phyloP scores from a whole-genome alignment of 768 basidiomycete species.

The Suillus ampliporus region DNA sequence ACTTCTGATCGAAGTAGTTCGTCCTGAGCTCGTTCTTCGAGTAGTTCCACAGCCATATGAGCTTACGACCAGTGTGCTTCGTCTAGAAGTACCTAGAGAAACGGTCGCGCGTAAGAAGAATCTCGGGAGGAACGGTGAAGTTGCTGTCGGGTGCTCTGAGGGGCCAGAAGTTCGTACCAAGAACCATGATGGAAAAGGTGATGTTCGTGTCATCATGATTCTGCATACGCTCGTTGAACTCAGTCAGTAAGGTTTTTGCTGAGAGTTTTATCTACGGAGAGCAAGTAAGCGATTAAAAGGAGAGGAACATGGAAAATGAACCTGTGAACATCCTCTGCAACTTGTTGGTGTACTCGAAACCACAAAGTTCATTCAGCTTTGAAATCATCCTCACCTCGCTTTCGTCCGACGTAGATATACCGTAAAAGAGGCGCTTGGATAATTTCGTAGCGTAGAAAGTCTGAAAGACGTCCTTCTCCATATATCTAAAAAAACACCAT shows the following conservation, averaged over 20 bases:
- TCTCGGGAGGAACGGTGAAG: slow-evolving; percentile 89
- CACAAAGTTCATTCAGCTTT: slow-evolving; percentile 94
- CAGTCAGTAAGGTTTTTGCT: slow-evolving; percentile 93
- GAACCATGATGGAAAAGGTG: slow-evolving; percentile 89
- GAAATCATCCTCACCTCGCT: slow-evolving; percentile 98
- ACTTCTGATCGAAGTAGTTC: slow-evolving; percentile 92
- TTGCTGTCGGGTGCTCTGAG: slow-evolving; percentile 84
- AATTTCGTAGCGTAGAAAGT: slow-evolving; percentile 95
- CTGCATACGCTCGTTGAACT: slow-evolving; percentile 93
- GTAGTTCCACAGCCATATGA: slow-evolving; percentile 99
- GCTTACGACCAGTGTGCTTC: slow-evolving; percentile 92
- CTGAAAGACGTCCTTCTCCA: slow-evolving; percentile 98
- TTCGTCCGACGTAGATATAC: slow-evolving; percentile 91
- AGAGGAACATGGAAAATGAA: too few species aligned
- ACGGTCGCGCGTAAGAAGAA: slow-evolving; percentile 84
- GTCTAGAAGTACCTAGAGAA: slow-evolving; percentile 93
- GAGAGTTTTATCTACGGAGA: too few species aligned
- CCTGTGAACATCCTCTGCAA: too few species aligned
- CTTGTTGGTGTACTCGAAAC: too few species aligned
- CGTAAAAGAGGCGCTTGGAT: slow-evolving; percentile 89
- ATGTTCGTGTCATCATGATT: slow-evolving; percentile 85
- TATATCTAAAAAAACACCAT: slow-evolving; percentile 98
- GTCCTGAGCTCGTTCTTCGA: slow-evolving; percentile 96
- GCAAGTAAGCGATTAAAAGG: too few species aligned
- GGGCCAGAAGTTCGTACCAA: slow-evolving; percentile 97